Evolutionary conservation across 2,329 filamentous ascomycete genomes (phyloP), one percentile per base, ranked within the genome.

Genomic region (Cercospora nicotianae): DNA sequence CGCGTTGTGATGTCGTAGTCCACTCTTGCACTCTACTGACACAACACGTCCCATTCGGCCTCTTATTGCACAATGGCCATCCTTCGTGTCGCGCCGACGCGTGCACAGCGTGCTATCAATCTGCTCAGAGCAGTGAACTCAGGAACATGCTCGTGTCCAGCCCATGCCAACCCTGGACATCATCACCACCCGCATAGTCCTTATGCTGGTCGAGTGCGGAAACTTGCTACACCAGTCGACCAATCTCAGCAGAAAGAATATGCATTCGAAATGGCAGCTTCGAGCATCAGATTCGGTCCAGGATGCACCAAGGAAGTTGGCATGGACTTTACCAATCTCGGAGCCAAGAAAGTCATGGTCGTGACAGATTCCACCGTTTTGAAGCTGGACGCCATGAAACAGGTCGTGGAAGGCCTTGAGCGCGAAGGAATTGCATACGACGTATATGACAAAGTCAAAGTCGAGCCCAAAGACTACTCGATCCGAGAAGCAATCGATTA

Each of bases 261-360:
- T 82, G 95, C 95, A 13, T 99, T 99, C 78, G 95, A 99, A 80
- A 96, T 99, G 94, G 95, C 95, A 0, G 93, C 95, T 1, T 96
- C 92, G 1, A 92, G 91, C 30, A 97, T 99, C 76, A 89, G 95
- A 12, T 99, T 98, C 75, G 95, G 95, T 0, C 92, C 93, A 0
- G 95, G 95, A 5, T 91, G 91, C 66, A 99, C 95, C 26, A 92
- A 93, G 80, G 95, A 99, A 80, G 93, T 99, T 20, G 64, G 95
- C 72, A 98, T 98, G 95, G 95, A 99, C 80, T 90, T 98, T 73
- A 90, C 89, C 81, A 98, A 99, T 78, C 86, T 99, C 84, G 91
- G 91, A 13, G 89, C 91, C 6, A 91, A 92, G 83, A 89, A 89
- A 55, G 94, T 99, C 67, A 92, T 92, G 78, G 92, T 99, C 5